Percentiles rank a stretch among this genome's conserved stretches.
These are phyloP conservation scores for Volvox carteri DNA, from an alignment of 163 green algal species.

Conservation along the genomic window DNA sequence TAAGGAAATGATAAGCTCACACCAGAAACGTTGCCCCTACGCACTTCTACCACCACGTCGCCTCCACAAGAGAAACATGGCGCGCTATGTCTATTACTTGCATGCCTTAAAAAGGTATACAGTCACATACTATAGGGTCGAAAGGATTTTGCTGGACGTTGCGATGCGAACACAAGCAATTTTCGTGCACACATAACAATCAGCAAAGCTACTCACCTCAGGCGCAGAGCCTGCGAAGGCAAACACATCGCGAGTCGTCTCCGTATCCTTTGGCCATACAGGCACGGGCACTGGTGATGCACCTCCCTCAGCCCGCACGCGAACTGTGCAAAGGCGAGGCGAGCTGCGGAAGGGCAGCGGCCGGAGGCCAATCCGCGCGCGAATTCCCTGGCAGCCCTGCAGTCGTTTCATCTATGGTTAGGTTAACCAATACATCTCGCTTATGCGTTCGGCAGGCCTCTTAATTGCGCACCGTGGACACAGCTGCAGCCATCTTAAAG, in stretches of 20 bases:
- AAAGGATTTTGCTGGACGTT: slow-evolving; percentile 10
- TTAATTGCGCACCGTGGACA: not conserved
- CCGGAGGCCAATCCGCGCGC: not conserved
- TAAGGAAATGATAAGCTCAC: too few species aligned
- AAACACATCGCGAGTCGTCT: slow-evolving; percentile 52
- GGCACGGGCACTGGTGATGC: not conserved
- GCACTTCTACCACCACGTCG: too few species aligned
- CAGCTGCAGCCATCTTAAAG: slow-evolving; percentile 4
- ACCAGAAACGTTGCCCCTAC: too few species aligned
- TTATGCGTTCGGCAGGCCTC: not conserved
- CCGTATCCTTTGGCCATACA: slow-evolving; percentile 49
- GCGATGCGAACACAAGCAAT: not conserved
- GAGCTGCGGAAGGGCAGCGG: slow-evolving; percentile 24
- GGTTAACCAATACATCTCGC: not conserved
- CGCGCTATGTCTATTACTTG: too few species aligned
- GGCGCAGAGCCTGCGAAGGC: slow-evolving; percentile 46
- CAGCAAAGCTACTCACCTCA: slow-evolving; percentile 23
- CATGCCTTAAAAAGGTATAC: too few species aligned
- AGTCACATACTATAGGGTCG: too few species aligned
- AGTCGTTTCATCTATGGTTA: not conserved
- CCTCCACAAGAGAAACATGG: too few species aligned
- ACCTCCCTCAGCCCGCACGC: slow-evolving; percentile 33
- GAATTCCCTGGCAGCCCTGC: slow-evolving; percentile 24
- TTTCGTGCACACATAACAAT: not conserved
- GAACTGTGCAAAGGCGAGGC: not conserved